Conservation (phyloP, 257 asterid genomes). For the Orobanche coerulescens region DNA sequence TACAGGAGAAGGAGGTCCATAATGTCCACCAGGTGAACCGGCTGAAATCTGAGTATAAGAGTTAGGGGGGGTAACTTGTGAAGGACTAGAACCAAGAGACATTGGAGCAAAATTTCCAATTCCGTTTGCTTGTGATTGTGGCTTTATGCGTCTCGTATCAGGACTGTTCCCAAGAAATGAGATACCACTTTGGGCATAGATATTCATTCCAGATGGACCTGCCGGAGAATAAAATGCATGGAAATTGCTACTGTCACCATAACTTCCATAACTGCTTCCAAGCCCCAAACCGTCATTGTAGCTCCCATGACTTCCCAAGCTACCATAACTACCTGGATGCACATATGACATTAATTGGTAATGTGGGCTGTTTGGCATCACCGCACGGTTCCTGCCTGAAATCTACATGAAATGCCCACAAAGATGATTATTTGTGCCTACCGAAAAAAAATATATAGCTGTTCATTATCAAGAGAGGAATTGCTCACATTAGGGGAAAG, state of each 20-base stretch:
- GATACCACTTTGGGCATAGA: conserved; percentile 57
- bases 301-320: conserved; percentile 98
- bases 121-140: conserved; percentile 61
- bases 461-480: conserved; percentile 20
- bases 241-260: conserved; percentile 75
- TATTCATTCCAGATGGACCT: conserved; percentile 82
- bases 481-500: conserved; percentile 95
- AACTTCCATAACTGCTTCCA: conserved; percentile 94
- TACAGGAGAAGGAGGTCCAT: conserved; percentile 93
- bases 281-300: conserved; percentile 68
- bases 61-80: conserved; percentile 92
- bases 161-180: conserved; percentile 82
- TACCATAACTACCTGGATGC: conserved; percentile 91
- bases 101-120: conserved; percentile 77
- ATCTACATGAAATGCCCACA: conserved; percentile 45
- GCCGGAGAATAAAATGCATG: conserved; percentile 87
- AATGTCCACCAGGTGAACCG: conserved; percentile 92
- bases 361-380: conserved; percentile 73
- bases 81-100: conserved; percentile 99
- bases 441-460: conserved; percentile 10
- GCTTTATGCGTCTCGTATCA: conserved; percentile 78
- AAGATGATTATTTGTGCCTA: conserved; percentile 14
- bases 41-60: conserved; percentile 57
- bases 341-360: conserved; percentile 63
- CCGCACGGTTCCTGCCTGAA: conserved; percentile 56